Evolutionary conservation across 2,329 filamentous ascomycete genomes (phyloP).

Genomic region (Lachnellula suecica): DNA sequence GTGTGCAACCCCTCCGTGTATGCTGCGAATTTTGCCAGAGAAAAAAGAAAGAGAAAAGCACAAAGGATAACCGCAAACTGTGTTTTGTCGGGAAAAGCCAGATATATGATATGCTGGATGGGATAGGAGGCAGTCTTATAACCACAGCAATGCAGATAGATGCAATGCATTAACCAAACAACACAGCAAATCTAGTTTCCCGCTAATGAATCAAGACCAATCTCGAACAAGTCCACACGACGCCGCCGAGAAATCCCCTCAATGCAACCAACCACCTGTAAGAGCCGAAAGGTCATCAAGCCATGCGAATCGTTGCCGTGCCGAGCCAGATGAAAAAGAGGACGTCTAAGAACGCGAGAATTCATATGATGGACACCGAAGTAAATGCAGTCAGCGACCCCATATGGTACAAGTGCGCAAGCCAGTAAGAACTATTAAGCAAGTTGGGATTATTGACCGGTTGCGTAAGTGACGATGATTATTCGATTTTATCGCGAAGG

Average conservation of each 20-base stretch:
- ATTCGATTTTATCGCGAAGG: conserved; percentile 10
- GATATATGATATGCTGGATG: conserved; percentile 1
- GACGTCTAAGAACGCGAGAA: conserved; percentile 29
- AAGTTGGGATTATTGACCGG: conserved; percentile 18
- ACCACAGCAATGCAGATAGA: conserved; percentile 15
- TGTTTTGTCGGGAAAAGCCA: background rate
- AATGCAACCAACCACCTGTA: conserved; percentile 27
- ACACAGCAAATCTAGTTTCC: conserved; percentile 9
- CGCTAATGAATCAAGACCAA: conserved; percentile 9
- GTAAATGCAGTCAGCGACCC: conserved; percentile 32
- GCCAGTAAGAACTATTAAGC: conserved; percentile 23
- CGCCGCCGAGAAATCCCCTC: conserved; percentile 20
- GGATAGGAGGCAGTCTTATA: conserved; percentile 11
- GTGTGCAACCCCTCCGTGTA: conserved; percentile 22
- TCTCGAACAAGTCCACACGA: conserved; percentile 13
- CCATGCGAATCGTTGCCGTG: conserved; percentile 32
- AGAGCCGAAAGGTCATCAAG: conserved; percentile 28
- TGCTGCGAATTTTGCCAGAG: conserved; percentile 21
- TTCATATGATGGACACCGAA: conserved; percentile 27
- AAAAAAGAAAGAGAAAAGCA: conserved; percentile 2
- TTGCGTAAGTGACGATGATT: conserved; percentile 13
- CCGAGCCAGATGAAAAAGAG: conserved; percentile 25
- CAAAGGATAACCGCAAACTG: background rate
- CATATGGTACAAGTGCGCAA: conserved; percentile 35
- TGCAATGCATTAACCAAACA: conserved; percentile 17